Evolutionary conservation across 2,329 filamentous ascomycete genomes (phyloP), one percentile per base, ranked within the genome.

Genomic region (Didymella pinodella): DNA sequence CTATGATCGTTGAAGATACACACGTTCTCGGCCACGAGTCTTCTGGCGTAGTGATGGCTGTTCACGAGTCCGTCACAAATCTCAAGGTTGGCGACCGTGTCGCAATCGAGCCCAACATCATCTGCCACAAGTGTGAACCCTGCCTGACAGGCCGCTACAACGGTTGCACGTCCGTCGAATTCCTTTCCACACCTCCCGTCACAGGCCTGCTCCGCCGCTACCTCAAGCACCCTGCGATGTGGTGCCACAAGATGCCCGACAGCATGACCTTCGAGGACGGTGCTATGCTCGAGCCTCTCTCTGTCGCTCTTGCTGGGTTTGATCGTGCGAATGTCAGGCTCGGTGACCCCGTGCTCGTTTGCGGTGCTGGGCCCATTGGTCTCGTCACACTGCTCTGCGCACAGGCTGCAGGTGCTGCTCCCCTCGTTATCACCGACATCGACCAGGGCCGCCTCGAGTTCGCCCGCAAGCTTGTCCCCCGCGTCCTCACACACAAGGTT

Each of bases 11-110:
- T 47, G 85, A 86, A 67, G 90, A 86, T 72, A 90, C 93, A 73
- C 94, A 97, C 78, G 93, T 97, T 73, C 88, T 98, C 20, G 94
- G 94, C 66, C 94, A 98, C 83, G 94, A 98, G 81, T 95, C 92
- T 41, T 90, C 93, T 4, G 94, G 93, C 64, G 88, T 83, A 40
- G 80, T 97, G 59, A 85, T 97, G 66, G 90, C 93, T 16, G 89
- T 89, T 52, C 91, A 94, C 79, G 86, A 91, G 40, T 91, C 90
- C 28, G 93, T 97, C 59, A 92, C 84, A 29, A 79, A 82, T 70
- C 85, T 97, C 75, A 88, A 92, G 75, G 84, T 90, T 40, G 94
- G 94, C 74, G 94, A 98, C 81, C 90, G 93, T 41, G 54, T 57
- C 26, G 54, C 54, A 57, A 86, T 98, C 74, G 94, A 98, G 82